Evolutionary conservation across 1,139 yeast species (phyloP), one percentile per base, ranked within the genome.

Genomic region (Waltiozyma sp.): DNA sequence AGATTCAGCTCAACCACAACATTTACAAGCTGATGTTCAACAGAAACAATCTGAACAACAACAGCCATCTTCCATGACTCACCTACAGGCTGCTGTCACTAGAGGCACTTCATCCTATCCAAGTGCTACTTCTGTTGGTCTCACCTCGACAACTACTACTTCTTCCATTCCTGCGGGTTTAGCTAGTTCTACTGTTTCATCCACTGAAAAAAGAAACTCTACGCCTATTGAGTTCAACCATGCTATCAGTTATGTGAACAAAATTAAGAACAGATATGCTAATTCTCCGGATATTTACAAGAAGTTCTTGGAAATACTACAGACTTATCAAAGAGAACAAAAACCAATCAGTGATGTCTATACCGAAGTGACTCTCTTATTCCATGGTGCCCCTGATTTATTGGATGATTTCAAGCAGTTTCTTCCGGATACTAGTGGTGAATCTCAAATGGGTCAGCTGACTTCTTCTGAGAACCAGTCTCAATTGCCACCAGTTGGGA

Each of bases 191-290:
- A n/a, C n/a, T n/a, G n/a, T n/a, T n/a, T n/a, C n/a, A n/a, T 18
- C 49, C 50, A 43, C 61, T 52, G 52, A 51, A 2, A 50, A 56
- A 31, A 57, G 60, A 55, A 61, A 58, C 38, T 82, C 87, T 15
- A 91, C 93, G 3, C 96, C 95, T 45, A 91, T 88, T 11, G 97
- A 91, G 65, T 89, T 91, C 68, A 89, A 91, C 60, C 97, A 91
- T 63, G 98, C 98, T 28, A 91, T 91, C 50, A 83, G 85, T 50
- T 91, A 91, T 59, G 99, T 91, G 46, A 91, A 91, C 67, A 88
- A 89, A 63, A 91, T 91, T 57, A 93, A 93, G 61, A 89, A 91
- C 42, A 76, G 97, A 48, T 91, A 88, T 63, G 85, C 95, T 28
- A 77, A 81, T 58, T 96, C 89, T 60, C 98, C 98, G 1, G 97